Percentiles rank a stretch among this genome's conserved stretches.
Evolutionary conservation across 2,329 filamentous ascomycete genomes (phyloP).

Genomic region (Dothidotthia symphoricarpi): DNA sequence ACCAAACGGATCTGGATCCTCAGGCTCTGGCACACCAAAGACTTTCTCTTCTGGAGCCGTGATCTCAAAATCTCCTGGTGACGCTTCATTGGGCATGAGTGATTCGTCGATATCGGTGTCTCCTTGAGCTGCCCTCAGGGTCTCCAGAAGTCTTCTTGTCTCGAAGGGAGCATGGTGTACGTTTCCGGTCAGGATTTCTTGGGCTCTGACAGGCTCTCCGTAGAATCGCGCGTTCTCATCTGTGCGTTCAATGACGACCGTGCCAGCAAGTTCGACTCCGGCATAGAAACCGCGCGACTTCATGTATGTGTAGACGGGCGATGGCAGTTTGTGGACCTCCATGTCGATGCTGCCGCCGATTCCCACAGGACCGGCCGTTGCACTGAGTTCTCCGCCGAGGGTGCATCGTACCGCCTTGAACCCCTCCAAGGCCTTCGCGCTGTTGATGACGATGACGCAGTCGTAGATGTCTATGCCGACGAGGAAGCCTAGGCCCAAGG

Average conservation of each 20-base stretch:
- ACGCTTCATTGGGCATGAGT: slow-evolving; percentile 66
- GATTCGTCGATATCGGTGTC: slow-evolving; percentile 69
- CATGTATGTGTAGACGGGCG: slow-evolving; percentile 80
- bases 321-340: slow-evolving; percentile 64
- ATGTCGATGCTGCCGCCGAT: slow-evolving; percentile 71
- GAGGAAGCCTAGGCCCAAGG: slow-evolving; percentile 82
- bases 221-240: slow-evolving; percentile 89
- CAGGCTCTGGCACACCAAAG: slow-evolving; percentile 75
- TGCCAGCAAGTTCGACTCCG: slow-evolving; percentile 82
- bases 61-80: slow-evolving; percentile 72
- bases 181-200: slow-evolving; percentile 63
- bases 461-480: slow-evolving; percentile 95
- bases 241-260: slow-evolving; percentile 78
- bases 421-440: slow-evolving; percentile 75
- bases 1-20: slow-evolving; percentile 90
- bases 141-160: slow-evolving; percentile 67
- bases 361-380: slow-evolving; percentile 74
- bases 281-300: slow-evolving; percentile 88
- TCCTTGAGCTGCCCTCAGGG: slow-evolving; percentile 84
- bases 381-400: slow-evolving; percentile 75
- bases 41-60: slow-evolving; percentile 46
- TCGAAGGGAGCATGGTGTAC: slow-evolving; percentile 57
- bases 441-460: slow-evolving; percentile 90
- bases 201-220: slow-evolving; percentile 61
- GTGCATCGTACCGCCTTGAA: slow-evolving; percentile 79